Evolutionary conservation across 192 early-diverging fungal species (phyloP), one percentile per base, ranked within the genome.

Genomic region (Backusella tarrabulga): DNA sequence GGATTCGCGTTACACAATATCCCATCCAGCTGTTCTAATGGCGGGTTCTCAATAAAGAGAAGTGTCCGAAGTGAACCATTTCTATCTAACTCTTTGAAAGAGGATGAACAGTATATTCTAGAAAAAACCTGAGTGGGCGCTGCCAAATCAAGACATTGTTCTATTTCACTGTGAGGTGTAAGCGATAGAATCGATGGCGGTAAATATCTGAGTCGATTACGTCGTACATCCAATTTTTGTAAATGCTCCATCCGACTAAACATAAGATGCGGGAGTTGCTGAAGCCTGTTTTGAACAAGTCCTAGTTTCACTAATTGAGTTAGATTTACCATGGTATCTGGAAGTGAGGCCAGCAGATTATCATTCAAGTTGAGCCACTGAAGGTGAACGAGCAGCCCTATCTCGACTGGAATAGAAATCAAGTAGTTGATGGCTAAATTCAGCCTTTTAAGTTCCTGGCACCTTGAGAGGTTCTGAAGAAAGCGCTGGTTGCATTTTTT

Each of bases 311-410:
- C 78, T 12, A 87, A 46, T 26, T 84, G 77, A 21, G 72, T 77
- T 54, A 87, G 78, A 21, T 81, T 69, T 9, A 74, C 74, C 71
- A 87, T 79, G 0, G 75, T 79, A 3, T 71, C 44, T 0, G 86
- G 86, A 1, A 87, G 60, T 0, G 66, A 67, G 2, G 46, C 41
- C 38, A 87, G 40, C 29, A 80, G 73, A 69, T 87, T 87, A 67
- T 87, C 86, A 41, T 87, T 87, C 2, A 87, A 40, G 26, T 86
- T 87, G 3, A 87, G 70, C 86, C 84, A 87, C 50, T 87, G 85
- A 6, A 87, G 42, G 0, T 76, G 68, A 9, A 19, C 42, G 1
- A 83, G 60, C 23, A 78, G 72, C 6, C 84, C 83, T 34, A 87
- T 81, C n/a, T 80, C 74, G 0, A 38, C 19, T 11, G 86, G 86